Percentiles rank a stretch among this genome's conserved stretches.
Conservation (phyloP, 345 rosid genomes). For the Pelargonium nanum region DNA sequence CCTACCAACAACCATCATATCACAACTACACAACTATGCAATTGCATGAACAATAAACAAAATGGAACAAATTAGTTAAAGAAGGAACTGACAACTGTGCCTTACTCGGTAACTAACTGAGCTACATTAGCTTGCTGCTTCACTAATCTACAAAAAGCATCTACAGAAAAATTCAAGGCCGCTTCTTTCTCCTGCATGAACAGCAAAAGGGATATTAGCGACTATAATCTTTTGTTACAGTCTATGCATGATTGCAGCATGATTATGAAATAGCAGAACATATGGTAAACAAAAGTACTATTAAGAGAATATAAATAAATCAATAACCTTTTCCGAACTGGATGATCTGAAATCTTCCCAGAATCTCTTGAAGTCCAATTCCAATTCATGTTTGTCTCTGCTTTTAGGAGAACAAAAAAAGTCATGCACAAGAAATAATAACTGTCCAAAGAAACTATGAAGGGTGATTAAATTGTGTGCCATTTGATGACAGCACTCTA, state of each 20-base stretch:
- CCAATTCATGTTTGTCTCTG: slow-evolving; percentile 87
- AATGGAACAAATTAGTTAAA: slow-evolving; percentile 1
- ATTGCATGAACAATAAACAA: background rate
- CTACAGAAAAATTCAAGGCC: slow-evolving; percentile 84
- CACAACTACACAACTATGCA: background rate
- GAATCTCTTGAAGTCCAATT: slow-evolving; percentile 93
- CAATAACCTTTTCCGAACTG: slow-evolving; percentile 77
- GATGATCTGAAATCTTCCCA: slow-evolving; percentile 99
- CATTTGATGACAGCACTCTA: background rate
- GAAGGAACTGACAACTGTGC: slow-evolving; percentile 9
- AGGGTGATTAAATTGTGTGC: background rate
- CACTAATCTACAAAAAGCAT: slow-evolving; percentile 96
- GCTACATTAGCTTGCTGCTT: slow-evolving; percentile 89
- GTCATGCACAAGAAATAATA: background rate
- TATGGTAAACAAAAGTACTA: slow-evolving; percentile 5
- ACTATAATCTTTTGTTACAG: background rate
- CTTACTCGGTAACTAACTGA: slow-evolving; percentile 92
- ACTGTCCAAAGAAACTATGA: background rate
- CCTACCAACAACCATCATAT: background rate
- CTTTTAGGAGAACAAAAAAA: slow-evolving; percentile 3
- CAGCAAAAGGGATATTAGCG: slow-evolving; percentile 23
- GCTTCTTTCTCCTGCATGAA: slow-evolving; percentile 93
- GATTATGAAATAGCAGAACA: background rate
- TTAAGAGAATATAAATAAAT: slow-evolving; percentile 2
- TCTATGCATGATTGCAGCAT: background rate